A percentile compares a stretch with the other conserved stretches of the same genome.
These are phyloP conservation scores for Ogataea trehalophila DNA, from an alignment of 805 yeast species.

Conservation along the genomic window DNA sequence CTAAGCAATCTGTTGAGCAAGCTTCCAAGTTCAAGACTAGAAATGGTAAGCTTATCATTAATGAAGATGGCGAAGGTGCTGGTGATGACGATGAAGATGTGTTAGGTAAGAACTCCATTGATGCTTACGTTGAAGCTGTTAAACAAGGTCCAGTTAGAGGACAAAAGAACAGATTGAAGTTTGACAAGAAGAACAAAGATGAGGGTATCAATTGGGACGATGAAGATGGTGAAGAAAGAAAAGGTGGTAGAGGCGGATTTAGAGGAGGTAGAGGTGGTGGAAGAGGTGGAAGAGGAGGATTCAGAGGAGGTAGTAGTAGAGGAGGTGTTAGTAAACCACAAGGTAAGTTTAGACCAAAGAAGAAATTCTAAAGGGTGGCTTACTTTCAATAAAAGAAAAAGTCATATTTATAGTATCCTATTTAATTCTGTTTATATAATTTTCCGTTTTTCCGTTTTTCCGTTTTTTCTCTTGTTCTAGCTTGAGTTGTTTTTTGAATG, in stretches of 20 bases:
- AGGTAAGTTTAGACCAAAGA: slow-evolving; percentile 53
- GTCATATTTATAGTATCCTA: not conserved
- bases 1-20: slow-evolving; percentile 37
- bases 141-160: slow-evolving; percentile 92
- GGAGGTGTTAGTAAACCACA: slow-evolving; percentile 29
- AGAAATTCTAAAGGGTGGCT: slow-evolving; percentile 40
- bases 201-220: slow-evolving; percentile 50
- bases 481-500: too few relatives aligned
- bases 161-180: slow-evolving; percentile 86
- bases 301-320: slow-evolving; percentile 2
- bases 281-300: slow-evolving; percentile 3
- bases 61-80: slow-evolving; percentile 37
- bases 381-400: not conserved
- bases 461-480: too few relatives aligned
- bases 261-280: slow-evolving; percentile 2
- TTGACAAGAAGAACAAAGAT: slow-evolving; percentile 47
- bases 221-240: slow-evolving; percentile 22
- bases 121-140: slow-evolving; percentile 92
- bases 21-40: slow-evolving; percentile 43
- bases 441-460: not conserved
- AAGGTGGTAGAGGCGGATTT: not conserved
- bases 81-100: slow-evolving; percentile 48
- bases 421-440: not conserved
- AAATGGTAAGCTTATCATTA: slow-evolving; percentile 67
- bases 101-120: slow-evolving; percentile 53